phyloP scores from a whole-genome alignment of 345 rosid genomes.

The Ricinus communis region DNA sequence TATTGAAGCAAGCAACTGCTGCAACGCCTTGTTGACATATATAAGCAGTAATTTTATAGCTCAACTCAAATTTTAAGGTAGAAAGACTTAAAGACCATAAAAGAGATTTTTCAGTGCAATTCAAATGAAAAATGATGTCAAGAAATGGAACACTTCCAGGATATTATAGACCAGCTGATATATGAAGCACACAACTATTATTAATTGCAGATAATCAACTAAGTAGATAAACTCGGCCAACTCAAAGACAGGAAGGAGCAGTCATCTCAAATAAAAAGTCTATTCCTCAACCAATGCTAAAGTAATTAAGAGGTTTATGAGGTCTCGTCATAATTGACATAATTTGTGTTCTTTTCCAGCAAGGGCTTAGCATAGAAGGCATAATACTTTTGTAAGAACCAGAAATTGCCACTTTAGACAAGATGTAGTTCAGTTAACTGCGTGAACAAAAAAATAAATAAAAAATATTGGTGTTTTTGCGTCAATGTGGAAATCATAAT shows the following conservation, averaged over 20 bases:
- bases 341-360: background rate
- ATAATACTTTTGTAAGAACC: background rate
- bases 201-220: background rate
- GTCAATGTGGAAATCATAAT: background rate
- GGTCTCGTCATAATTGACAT: background rate
- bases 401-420: background rate
- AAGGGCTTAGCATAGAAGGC: background rate
- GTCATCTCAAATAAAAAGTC: background rate
- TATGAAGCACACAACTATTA: background rate
- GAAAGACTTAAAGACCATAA: background rate
- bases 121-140: background rate
- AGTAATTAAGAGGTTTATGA: no score
- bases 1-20: background rate
- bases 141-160: background rate
- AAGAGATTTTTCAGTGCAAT: background rate
- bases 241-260: background rate
- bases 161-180: background rate
- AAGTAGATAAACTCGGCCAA: background rate
- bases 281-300: no score
- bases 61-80: background rate
- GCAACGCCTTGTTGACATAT: background rate
- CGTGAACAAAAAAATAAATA: background rate
- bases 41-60: background rate
- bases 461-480: background rate
- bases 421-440: background rate